Evolutionary conservation across 768 basidiomycete genomes (phyloP).

Genomic region (Mycena maculata): DNA sequence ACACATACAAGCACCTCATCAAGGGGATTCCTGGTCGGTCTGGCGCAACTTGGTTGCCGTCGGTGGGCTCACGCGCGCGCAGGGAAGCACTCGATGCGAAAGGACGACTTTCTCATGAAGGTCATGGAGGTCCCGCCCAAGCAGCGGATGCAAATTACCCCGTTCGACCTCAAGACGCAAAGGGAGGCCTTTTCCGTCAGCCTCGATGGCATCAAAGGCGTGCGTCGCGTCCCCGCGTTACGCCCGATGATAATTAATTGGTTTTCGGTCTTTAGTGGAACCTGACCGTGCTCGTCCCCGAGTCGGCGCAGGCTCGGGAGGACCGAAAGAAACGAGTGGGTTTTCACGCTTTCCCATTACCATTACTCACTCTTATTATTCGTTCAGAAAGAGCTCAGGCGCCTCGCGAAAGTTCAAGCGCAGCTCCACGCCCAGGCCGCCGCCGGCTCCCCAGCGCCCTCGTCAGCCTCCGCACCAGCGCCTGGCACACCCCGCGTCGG

Average conservation of each 20-base stretch:
- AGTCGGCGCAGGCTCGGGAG: conserved; percentile 80
- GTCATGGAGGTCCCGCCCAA: conserved; percentile 79
- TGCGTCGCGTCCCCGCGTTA: conserved; percentile 51
- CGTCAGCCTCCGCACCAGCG: conserved; percentile 46
- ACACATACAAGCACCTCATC: conserved; percentile 81
- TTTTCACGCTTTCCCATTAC: conserved; percentile 32
- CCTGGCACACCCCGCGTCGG: conserved; percentile 37
- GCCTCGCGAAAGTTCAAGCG: conserved; percentile 68
- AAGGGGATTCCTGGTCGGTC: conserved; percentile 77
- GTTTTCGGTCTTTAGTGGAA: conserved; percentile 80
- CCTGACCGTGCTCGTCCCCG: conserved; percentile 65
- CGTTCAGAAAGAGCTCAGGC: conserved; percentile 77
- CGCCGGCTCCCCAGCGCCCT: conserved; percentile 44
- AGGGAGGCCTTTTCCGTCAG: conserved; percentile 80
- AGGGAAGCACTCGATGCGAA: conserved; percentile 87
- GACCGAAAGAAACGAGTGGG: conserved; percentile 82
- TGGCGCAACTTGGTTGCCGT: conserved; percentile 6
- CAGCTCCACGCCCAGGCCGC: conserved; percentile 47
- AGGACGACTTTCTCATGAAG: conserved; percentile 75
- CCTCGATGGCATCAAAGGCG: conserved; percentile 78
- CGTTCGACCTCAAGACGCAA: conserved; percentile 75
- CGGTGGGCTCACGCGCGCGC: conserved; percentile 24
- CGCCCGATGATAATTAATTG: conserved; percentile 25
- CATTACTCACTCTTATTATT: background rate
- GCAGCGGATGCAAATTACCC: conserved; percentile 69